phyloP scores from a whole-genome alignment of 2,329 filamentous ascomycete genomes.

The Botrytis cinerea region DNA sequence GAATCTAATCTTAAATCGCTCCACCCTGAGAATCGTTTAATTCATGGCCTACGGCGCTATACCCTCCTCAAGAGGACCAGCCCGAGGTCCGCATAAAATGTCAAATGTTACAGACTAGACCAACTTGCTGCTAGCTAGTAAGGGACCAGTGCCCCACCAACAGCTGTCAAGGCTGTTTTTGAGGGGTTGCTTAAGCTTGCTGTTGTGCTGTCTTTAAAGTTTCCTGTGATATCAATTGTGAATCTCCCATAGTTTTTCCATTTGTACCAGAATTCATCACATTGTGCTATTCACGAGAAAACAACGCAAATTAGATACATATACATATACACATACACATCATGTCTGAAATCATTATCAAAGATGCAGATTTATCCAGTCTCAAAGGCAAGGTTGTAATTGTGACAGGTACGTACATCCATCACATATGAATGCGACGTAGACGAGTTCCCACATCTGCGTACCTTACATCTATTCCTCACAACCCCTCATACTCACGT shows the following conservation, averaged over 20 bases:
- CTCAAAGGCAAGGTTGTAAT: conserved; percentile 55
- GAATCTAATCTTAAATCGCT: not conserved
- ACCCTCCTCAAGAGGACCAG: not conserved
- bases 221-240: not conserved
- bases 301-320: not conserved
- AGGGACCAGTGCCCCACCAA: not conserved
- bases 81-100: not conserved
- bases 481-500: conserved; percentile 15
- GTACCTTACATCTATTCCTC: not conserved
- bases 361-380: conserved; percentile 46
- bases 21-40: not conserved
- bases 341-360: conserved; percentile 51
- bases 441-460: conserved; percentile 3
- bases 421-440: conserved; percentile 33
- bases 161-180: not conserved
- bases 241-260: not conserved
- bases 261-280: not conserved
- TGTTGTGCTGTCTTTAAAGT: not conserved
- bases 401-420: conserved; percentile 49
- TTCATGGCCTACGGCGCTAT: not conserved
- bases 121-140: not conserved
- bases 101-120: not conserved
- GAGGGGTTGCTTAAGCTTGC: not conserved
- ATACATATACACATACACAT: conserved; percentile 18
- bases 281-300: not conserved